These are phyloP conservation scores for Aspergillus neotritici DNA, from an alignment of 2,329 filamentous ascomycete genomes.

Conservation along the genomic window DNA sequence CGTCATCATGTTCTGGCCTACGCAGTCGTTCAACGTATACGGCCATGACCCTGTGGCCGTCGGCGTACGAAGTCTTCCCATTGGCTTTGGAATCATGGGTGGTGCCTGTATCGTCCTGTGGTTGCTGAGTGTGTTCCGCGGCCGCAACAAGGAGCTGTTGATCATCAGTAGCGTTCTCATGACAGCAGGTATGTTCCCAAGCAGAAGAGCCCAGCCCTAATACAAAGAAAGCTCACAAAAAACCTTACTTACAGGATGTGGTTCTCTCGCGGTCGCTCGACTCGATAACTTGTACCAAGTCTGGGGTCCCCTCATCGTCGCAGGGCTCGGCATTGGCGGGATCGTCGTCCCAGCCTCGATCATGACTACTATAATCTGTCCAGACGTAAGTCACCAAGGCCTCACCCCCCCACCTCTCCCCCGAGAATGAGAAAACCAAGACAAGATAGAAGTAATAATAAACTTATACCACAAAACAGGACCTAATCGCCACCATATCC, in stretches of 20 bases:
- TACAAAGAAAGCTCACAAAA: too few relatives aligned
- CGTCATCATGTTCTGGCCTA: constrained; percentile 56
- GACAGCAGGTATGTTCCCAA: constrained; percentile 50
- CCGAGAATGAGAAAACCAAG: too few relatives aligned
- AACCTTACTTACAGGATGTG: constrained; percentile 39
- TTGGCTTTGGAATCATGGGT: constrained; percentile 58
- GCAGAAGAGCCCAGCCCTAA: too few relatives aligned
- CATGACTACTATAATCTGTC: constrained; percentile 64
- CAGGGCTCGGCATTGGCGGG: constrained; percentile 60
- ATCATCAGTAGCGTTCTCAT: constrained; percentile 56
- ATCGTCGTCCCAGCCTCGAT: constrained; percentile 64
- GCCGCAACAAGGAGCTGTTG: constrained; percentile 56
- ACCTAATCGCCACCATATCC: constrained; percentile 64
- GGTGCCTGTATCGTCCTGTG: constrained; percentile 57
- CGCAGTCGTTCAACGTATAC: constrained; percentile 60
- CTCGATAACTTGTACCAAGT: constrained; percentile 50
- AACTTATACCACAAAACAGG: constrained; percentile 19
- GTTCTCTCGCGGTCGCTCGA: constrained; percentile 47
- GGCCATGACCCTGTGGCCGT: constrained; percentile 59
- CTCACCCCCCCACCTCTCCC: not conserved
- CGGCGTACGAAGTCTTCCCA: constrained; percentile 60
- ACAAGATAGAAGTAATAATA: not conserved
- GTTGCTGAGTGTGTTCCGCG: constrained; percentile 53
- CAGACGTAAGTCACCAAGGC: constrained; percentile 43
- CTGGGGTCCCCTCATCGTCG: constrained; percentile 56